A percentile compares a stretch with the other conserved stretches of the same genome.
Conservation (phyloP, 1,284 basidiomycete genomes). For the Sphagnurus paluster region DNA sequence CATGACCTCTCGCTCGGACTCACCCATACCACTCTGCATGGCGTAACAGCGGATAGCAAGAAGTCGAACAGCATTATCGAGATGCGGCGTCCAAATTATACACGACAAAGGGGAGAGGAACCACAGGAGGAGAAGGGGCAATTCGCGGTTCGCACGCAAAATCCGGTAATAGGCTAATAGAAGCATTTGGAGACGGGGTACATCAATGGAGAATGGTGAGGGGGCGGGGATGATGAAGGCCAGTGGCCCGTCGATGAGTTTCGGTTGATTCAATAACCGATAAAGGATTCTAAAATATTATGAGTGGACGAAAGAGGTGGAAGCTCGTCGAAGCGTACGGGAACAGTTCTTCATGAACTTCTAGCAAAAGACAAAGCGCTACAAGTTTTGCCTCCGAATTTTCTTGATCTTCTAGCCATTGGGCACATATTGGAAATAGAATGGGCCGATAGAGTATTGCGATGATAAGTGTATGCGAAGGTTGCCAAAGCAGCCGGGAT, state of each 20-base stretch:
- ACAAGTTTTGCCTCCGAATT: conserved; percentile 54
- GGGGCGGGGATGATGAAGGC: conserved; percentile 35
- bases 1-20: conserved; percentile 66
- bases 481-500: conserved; percentile 49
- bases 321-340: conserved; percentile 54
- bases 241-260: conserved; percentile 57
- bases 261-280: conserved; percentile 45
- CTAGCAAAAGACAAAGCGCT: conserved; percentile 61
- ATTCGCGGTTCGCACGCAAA: conserved; percentile 67
- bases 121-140: conserved; percentile 69
- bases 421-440: conserved; percentile 67
- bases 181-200: conserved; percentile 56
- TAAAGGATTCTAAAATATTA: conserved; percentile 47
- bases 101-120: conserved; percentile 56
- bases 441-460: conserved; percentile 66
- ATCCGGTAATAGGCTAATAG: conserved; percentile 83
- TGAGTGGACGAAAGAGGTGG: conserved; percentile 1
- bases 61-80: conserved; percentile 64
- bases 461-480: conserved; percentile 56
- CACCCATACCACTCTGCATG: conserved; percentile 74
- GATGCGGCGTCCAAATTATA: conserved; percentile 48
- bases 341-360: conserved; percentile 73
- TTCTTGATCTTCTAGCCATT: conserved; percentile 59
- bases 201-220: conserved; percentile 35
- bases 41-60: conserved; percentile 80